Percentiles rank a stretch among this genome's conserved stretches.
Evolutionary conservation across 352 stramenopile species (phyloP).

Genomic region (Lagenidium giganteum): DNA sequence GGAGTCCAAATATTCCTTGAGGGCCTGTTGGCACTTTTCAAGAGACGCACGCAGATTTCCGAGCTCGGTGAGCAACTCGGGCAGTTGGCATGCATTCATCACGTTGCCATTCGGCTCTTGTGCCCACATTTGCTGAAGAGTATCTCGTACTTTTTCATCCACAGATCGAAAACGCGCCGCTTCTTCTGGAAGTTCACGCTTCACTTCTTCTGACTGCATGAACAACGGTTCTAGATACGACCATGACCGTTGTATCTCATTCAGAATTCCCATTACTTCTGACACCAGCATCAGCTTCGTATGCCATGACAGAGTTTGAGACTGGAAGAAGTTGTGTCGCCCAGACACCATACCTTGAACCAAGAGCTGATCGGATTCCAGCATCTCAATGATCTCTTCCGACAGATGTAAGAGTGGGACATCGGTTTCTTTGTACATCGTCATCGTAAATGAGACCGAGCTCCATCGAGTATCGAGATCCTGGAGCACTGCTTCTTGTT

Average conservation of each 20-base stretch:
- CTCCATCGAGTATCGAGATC: constrained; percentile 81
- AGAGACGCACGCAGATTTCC: constrained; percentile 74
- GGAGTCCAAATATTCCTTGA: constrained; percentile 94
- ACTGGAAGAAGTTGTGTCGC: constrained; percentile 67
- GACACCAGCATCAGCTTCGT: constrained; percentile 58
- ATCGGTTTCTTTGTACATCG: constrained; percentile 82
- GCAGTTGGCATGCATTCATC: constrained; percentile 72
- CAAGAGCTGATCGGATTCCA: constrained; percentile 93
- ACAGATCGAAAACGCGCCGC: constrained; percentile 84
- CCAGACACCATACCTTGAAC: constrained; percentile 91
- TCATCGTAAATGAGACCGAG: constrained; percentile 70
- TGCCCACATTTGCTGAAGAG: constrained; percentile 72
- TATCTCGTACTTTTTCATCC: constrained; percentile 71
- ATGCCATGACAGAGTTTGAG: constrained; percentile 48
- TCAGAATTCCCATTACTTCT: constrained; percentile 84
- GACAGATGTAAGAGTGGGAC: constrained; percentile 81
- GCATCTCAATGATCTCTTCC: constrained; percentile 93
- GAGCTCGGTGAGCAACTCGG: constrained; percentile 68
- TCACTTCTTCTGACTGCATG: constrained; percentile 93
- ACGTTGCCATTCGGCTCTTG: constrained; percentile 67
- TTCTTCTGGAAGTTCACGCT: constrained; percentile 90
- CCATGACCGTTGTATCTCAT: constrained; percentile 94
- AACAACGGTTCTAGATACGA: constrained; percentile 95
- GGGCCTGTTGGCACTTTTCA: constrained; percentile 90
- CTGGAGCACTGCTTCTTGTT: constrained; percentile 81